phyloP scores from a whole-genome alignment of 2,329 filamentous ascomycete genomes.

The Escovopsis sp. region DNA sequence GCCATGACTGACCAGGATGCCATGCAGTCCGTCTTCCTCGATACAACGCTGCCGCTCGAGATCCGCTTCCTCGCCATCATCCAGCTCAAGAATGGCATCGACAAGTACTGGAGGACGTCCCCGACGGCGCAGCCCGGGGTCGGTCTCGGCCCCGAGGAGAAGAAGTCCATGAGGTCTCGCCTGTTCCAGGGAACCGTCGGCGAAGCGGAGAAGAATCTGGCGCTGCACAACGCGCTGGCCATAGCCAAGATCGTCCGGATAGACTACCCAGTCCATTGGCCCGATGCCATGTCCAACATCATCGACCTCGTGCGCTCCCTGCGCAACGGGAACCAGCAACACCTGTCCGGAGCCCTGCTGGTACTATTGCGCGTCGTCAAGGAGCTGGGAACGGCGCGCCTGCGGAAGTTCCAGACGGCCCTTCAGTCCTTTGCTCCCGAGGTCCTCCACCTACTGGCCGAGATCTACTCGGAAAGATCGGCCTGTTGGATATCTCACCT shows the following conservation, averaged over 20 bases:
- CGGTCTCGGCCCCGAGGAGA: conserved; percentile 59
- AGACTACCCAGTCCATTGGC: conserved; percentile 83
- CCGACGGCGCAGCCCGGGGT: conserved; percentile 44
- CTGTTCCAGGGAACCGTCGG: conserved; percentile 63
- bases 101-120: conserved; percentile 77
- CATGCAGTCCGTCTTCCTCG: conserved; percentile 60
- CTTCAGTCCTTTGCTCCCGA: conserved; percentile 70
- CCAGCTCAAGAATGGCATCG: conserved; percentile 91
- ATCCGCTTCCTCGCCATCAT: conserved; percentile 84
- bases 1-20: neutral
- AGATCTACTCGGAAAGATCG: conserved; percentile 65
- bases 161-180: conserved; percentile 57
- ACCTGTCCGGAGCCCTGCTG: conserved; percentile 57
- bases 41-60: conserved; percentile 60
- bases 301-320: conserved; percentile 45
- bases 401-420: conserved; percentile 59
- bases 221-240: conserved; percentile 76
- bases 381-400: conserved; percentile 67
- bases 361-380: conserved; percentile 80
- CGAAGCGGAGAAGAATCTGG: conserved; percentile 61
- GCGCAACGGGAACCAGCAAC: conserved; percentile 41
- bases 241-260: conserved; percentile 77
- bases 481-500: conserved; percentile 52
- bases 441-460: conserved; percentile 63
- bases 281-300: conserved; percentile 43